Evolutionary conservation across 495 filamentous ascomycete genomes (phyloP).

Genomic region (Aspergillus hancockii): DNA sequence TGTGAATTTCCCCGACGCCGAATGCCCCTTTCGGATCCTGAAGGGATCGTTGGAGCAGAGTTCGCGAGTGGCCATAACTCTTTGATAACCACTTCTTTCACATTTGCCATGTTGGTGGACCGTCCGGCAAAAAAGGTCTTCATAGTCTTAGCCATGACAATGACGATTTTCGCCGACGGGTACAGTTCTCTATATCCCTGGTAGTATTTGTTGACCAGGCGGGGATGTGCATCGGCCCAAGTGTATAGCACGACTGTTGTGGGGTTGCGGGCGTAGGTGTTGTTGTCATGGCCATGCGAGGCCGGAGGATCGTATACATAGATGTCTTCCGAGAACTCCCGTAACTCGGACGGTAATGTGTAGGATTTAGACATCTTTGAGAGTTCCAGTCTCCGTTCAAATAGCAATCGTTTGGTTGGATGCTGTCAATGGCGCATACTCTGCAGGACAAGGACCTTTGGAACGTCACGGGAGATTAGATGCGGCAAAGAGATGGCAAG

Average conservation of each 20-base stretch:
- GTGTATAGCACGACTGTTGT: slow-evolving; percentile 43
- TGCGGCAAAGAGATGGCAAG: background rate
- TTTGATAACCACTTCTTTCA: slow-evolving; percentile 8
- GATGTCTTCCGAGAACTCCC: slow-evolving; percentile 14
- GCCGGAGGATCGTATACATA: slow-evolving; percentile 10
- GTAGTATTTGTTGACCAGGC: slow-evolving; percentile 47
- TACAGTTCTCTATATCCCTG: slow-evolving; percentile 39
- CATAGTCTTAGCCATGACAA: slow-evolving; percentile 14
- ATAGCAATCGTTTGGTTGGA: too few species aligned
- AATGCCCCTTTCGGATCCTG: background rate
- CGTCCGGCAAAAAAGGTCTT: slow-evolving; percentile 18
- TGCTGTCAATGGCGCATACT: background rate
- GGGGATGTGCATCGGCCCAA: slow-evolving; percentile 43
- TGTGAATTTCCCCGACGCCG: background rate
- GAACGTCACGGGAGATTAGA: background rate
- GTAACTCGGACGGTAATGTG: background rate
- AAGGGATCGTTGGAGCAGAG: background rate
- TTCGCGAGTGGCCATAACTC: slow-evolving; percentile 11
- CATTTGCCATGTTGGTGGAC: slow-evolving; percentile 6
- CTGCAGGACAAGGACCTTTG: background rate
- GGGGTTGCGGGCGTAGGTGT: slow-evolving; percentile 2
- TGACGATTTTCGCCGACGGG: slow-evolving; percentile 37
- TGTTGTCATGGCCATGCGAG: background rate
- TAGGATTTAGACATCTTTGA: background rate
- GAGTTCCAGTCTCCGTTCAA: background rate